Evolutionary conservation across 2,329 filamentous ascomycete species (phyloP), one percentile per base, ranked within the genome.

Genomic region (Penicillium thymicola): DNA sequence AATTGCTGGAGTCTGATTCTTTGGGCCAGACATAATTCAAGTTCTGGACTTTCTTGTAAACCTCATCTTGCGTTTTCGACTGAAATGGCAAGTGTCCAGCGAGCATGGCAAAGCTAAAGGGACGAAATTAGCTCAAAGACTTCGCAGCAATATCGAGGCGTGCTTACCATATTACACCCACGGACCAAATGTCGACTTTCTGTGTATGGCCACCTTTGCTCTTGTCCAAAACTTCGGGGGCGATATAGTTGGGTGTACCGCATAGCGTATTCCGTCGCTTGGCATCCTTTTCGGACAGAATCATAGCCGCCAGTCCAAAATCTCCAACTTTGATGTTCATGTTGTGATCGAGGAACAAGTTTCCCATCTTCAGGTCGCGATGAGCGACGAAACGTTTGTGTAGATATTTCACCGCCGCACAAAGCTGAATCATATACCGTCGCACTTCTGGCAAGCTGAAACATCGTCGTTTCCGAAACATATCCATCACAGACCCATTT

Each of bases 241-340:
- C 94, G 65, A 99, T 96, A 72, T 99, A 99, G 74, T 99, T 99
- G 2, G 94, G 94, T 5, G 94, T 99, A 57, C 94, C 94, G 67
- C 94, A 99, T 58, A 99, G 85, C 7, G 94, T 99, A 27, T 91
- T 97, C 67, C 95, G 85, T 62, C 94, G 86, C 65, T 81, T 78
- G 85, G 91, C 73, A 87, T 99, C 94, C 72, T 89, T 92, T 70
- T 93, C 91, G 10, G 92, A 95, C 43, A 97, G 87, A 55, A 97
- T 81, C 66, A 99, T 81, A 28, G 95, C 94, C 30, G 94, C 94
- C 54, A 99, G 81, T 3, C 94, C 94, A 76, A 99, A 99, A 73
- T 99, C 94, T 43, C 94, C 94, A 67, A 99, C 91, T 73, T 99
- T 99, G 67, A 96, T 88, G 69, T 99, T 96, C 93, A 99, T 97